Percentiles rank a stretch among this genome's conserved stretches.
phyloP scores from a whole-genome alignment of 495 filamentous ascomycete species.

The Aspergillus bertholletiae region DNA sequence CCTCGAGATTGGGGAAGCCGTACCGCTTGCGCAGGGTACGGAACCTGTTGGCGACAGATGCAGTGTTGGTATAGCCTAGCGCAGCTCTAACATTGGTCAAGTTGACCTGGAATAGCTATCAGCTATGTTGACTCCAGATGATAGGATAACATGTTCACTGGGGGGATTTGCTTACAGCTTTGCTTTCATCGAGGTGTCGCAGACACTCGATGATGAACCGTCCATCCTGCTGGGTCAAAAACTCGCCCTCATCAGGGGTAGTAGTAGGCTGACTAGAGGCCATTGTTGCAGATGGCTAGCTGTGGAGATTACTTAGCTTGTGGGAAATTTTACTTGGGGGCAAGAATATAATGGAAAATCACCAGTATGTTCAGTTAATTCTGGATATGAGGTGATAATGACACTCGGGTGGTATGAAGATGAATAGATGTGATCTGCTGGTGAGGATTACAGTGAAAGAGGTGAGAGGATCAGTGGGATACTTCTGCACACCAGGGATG shows the following conservation, averaged over 20 bases:
- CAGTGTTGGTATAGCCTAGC: slow-evolving; percentile 27
- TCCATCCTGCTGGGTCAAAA: slow-evolving; percentile 7
- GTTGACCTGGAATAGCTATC: slow-evolving; percentile 22
- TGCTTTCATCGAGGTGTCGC: slow-evolving; percentile 10
- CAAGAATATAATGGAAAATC: too few species aligned
- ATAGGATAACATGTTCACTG: neutral
- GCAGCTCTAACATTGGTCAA: slow-evolving; percentile 18
- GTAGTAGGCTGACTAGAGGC: slow-evolving; percentile 2
- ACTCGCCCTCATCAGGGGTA: neutral
- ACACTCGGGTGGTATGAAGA: too few species aligned
- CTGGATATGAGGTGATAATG: too few species aligned
- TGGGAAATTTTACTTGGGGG: neutral
- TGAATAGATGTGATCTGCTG: too few species aligned
- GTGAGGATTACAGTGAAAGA: neutral
- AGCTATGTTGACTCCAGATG: neutral
- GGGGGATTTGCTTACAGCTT: slow-evolving; percentile 1
- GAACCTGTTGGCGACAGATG: slow-evolving; percentile 30
- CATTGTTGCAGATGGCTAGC: neutral
- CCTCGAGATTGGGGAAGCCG: slow-evolving; percentile 17
- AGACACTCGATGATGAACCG: slow-evolving; percentile 17
- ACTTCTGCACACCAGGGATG: neutral
- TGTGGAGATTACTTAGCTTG: too few species aligned
- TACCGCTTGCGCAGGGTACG: slow-evolving; percentile 25
- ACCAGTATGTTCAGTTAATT: too few species aligned
- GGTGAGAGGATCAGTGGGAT: neutral